A percentile compares a stretch with the other conserved stretches of the same genome.
phyloP scores from a whole-genome alignment of 768 basidiomycete species.

The Termitomyces sp. region DNA sequence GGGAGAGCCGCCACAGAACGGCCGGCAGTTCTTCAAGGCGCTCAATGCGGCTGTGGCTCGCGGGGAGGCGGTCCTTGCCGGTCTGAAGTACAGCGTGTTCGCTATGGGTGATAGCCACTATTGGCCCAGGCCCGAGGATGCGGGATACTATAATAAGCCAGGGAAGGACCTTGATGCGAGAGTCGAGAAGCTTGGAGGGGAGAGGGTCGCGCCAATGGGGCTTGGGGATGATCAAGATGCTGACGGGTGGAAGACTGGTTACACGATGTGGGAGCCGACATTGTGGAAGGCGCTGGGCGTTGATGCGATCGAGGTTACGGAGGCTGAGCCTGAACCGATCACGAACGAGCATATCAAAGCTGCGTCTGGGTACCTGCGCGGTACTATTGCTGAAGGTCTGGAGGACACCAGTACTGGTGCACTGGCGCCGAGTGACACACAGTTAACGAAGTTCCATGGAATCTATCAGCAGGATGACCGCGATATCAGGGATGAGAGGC shows the following conservation, averaged over 20 bases:
- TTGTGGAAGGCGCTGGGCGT: constrained; percentile 95
- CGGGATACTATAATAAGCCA: constrained; percentile 98
- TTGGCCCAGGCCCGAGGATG: constrained; percentile 96
- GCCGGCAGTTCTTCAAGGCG: constrained; percentile 82
- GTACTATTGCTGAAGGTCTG: constrained; percentile 92
- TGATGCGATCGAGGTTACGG: constrained; percentile 79
- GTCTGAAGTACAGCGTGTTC: constrained; percentile 79
- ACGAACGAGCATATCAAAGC: constrained; percentile 99
- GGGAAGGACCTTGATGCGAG: constrained; percentile 84
- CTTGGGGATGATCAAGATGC: constrained; percentile 97
- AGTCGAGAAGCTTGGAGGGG: constrained; percentile 73
- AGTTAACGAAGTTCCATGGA: constrained; percentile 97
- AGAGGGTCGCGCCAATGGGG: constrained; percentile 70
- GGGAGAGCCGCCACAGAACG: constrained; percentile 97
- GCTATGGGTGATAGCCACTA: constrained; percentile 98
- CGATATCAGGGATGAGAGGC: constrained; percentile 95
- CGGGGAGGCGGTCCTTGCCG: constrained; percentile 55
- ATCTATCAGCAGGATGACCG: constrained; percentile 98
- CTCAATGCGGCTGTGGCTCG: constrained; percentile 59
- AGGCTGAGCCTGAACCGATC: constrained; percentile 93
- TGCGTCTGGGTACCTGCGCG: constrained; percentile 87
- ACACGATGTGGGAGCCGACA: constrained; percentile 91
- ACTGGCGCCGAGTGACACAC: constrained; percentile 85
- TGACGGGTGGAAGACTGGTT: constrained; percentile 93
- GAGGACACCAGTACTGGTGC: constrained; percentile 83